A percentile compares a stretch with the other conserved stretches of the same genome.
These are phyloP conservation scores for Trametes villosa DNA, from an alignment of 768 basidiomycete species.

Conservation along the genomic window DNA sequence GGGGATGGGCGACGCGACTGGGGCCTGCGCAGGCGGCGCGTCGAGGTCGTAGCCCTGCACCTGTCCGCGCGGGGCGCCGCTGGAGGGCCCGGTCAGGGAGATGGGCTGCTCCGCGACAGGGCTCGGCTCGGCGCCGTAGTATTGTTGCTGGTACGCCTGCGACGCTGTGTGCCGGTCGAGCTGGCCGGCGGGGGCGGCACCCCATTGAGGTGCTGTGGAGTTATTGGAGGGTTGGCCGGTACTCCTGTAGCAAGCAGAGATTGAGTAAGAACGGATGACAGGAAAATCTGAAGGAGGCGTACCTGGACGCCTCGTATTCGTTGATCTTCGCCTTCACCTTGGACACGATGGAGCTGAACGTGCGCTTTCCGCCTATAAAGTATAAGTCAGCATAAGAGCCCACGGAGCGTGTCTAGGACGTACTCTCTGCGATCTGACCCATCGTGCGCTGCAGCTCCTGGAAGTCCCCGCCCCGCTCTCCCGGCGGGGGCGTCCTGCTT, in stretches of 20 bases:
- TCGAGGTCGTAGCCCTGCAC: slow-evolving; percentile 31
- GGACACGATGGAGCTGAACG: slow-evolving; percentile 68
- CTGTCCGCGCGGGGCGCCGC: neutral
- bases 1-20: slow-evolving; percentile 1
- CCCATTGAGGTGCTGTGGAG: slow-evolving; percentile 24
- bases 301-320: slow-evolving; percentile 64
- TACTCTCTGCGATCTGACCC: slow-evolving; percentile 78
- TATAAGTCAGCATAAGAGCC: neutral
- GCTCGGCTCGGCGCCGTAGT: slow-evolving; percentile 19
- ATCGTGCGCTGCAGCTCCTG: slow-evolving; percentile 79
- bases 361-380: slow-evolving; percentile 64
- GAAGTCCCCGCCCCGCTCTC: slow-evolving; percentile 35
- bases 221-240: slow-evolving; percentile 9
- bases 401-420: slow-evolving; percentile 39
- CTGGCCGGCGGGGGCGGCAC: slow-evolving; percentile 13
- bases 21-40: neutral
- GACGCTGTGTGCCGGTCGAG: slow-evolving; percentile 32
- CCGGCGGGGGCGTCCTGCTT: slow-evolving; percentile 4
- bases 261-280: neutral
- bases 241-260: neutral
- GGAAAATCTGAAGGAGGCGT: neutral
- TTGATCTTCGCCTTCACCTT: slow-evolving; percentile 86
- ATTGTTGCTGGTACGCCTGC: slow-evolving; percentile 29
- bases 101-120: slow-evolving; percentile 3
- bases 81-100: neutral